Conservation (phyloP, 2,329 filamentous ascomycete species). For the Hymenoscyphus infarciens region DNA sequence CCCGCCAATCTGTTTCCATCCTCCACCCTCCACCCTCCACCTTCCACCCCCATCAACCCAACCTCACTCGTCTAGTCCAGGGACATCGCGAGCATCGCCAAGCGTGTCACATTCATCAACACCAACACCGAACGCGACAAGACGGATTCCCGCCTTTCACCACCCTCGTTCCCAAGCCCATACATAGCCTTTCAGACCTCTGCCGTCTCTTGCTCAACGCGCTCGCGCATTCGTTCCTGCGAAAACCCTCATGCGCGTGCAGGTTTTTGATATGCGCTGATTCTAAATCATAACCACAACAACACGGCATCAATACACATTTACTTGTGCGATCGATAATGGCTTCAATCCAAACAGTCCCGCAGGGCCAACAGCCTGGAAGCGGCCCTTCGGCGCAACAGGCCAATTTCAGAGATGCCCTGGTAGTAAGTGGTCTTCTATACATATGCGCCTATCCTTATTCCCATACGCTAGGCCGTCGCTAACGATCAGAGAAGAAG, state of each 20-base stretch:
- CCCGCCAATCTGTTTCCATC: conserved; percentile 20
- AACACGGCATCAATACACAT: conserved; percentile 14
- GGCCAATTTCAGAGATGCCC: conserved; percentile 69
- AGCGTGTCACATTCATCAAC: conserved; percentile 27
- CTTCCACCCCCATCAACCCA: neutral
- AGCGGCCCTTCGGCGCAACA: conserved; percentile 67
- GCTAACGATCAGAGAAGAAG: conserved; percentile 56
- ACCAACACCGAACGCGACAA: conserved; percentile 15
- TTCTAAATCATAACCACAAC: conserved; percentile 21
- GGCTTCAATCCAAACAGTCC: conserved; percentile 75
- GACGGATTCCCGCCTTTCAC: neutral
- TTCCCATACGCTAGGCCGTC: conserved; percentile 8
- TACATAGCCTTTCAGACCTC: neutral
- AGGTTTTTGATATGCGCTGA: conserved; percentile 35
- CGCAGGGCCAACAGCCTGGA: conserved; percentile 64
- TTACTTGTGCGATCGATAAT: conserved; percentile 45
- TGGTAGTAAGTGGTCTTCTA: conserved; percentile 48
- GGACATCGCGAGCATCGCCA: conserved; percentile 28
- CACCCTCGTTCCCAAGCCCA: neutral
- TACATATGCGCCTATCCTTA: conserved; percentile 13
- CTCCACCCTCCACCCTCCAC: conserved; percentile 5
- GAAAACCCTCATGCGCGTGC: conserved; percentile 14
- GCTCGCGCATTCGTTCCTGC: conserved; percentile 21
- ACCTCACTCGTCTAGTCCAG: neutral
- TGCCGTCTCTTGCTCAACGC: conserved; percentile 17